Base-by-base conservation (phyloP, 371 early-diverging fungal genomes). In the Mucor piriformis region DNA sequence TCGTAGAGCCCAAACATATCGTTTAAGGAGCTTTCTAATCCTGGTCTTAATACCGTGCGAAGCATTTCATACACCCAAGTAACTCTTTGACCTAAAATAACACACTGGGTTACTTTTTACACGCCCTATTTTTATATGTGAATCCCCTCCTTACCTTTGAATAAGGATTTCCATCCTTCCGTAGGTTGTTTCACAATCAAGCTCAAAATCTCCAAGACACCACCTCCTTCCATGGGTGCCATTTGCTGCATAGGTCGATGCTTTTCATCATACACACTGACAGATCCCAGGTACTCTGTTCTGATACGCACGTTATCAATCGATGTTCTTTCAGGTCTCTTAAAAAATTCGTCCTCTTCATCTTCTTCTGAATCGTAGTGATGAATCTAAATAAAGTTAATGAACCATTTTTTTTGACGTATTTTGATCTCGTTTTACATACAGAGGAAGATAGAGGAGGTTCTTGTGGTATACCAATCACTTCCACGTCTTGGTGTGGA, bases 1-100 rank as follows among this genome's bases (percentile, higher is more conserved):
- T 92, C 93, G 61, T 92, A 89, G 15, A 92, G 63, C 32, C 87
- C 89, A 61, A 92, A 86, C 25, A 84, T 53, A 50, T 92, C 93
- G 69, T 91, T 92, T 48, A 92, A 61, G 3, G 74, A 61, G 8
- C 85, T 82, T 67, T 92, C 92, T 32, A 93, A 60, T 13, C 86
- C 81, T 2, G 94, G 92, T 64, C 92, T 88, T 34, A 90, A 56
- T 40, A 87, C 67, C 8, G 88, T 71, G 33, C 89, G 82, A 16
- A 84, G 49, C 77, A 94, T 85, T 54, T 90, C 89, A 50, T 86
- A 83, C 0, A 83, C 42, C 92, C 92, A 93, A 40, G 82, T 81
- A 3, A 87, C 78, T 29, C 86, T 76, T 49, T 88, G 84, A 1
- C 92, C 93, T 89, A 74, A 34, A 3, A 6, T 16, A 18, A 29